A percentile compares a stretch with the other conserved stretches of the same genome.
Evolutionary conservation across 2,329 filamentous ascomycete genomes (phyloP).

Genomic region (Cladosporium colombiae): DNA sequence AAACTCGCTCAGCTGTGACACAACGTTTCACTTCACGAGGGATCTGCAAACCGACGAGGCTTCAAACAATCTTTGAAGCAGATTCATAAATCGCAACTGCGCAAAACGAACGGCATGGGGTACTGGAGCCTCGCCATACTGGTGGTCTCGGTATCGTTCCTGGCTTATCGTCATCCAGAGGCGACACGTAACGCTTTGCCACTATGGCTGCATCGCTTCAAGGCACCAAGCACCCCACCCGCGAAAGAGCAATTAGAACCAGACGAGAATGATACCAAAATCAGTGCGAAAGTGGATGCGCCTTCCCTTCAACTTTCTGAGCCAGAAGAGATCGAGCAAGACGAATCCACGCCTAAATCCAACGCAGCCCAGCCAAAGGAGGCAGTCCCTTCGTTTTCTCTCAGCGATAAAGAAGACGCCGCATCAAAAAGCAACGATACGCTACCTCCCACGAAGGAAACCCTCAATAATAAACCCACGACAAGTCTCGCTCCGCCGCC

Average conservation of each 20-base stretch:
- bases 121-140: constrained; percentile 44
- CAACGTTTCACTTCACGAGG: background rate
- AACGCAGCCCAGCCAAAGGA: constrained; percentile 2
- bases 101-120: constrained; percentile 39
- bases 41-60: background rate
- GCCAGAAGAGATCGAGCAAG: constrained; percentile 18
- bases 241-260: background rate
- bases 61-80: background rate
- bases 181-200: constrained; percentile 38
- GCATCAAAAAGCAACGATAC: constrained; percentile 21
- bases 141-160: constrained; percentile 42
- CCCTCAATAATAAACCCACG: background rate
- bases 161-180: constrained; percentile 44
- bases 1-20: background rate
- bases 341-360: constrained; percentile 31
- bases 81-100: background rate
- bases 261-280: background rate
- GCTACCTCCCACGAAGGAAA: too few species aligned
- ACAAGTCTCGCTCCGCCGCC: background rate
- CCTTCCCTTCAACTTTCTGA: background rate
- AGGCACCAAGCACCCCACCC: too few species aligned
- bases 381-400: constrained; percentile 29
- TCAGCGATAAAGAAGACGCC: constrained; percentile 34
- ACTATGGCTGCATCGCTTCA: constrained; percentile 28
- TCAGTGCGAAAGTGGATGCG: background rate